These are phyloP conservation scores for Rhodomyrtus psidioides DNA, from an alignment of 441 rosid species.

Conservation along the genomic window DNA sequence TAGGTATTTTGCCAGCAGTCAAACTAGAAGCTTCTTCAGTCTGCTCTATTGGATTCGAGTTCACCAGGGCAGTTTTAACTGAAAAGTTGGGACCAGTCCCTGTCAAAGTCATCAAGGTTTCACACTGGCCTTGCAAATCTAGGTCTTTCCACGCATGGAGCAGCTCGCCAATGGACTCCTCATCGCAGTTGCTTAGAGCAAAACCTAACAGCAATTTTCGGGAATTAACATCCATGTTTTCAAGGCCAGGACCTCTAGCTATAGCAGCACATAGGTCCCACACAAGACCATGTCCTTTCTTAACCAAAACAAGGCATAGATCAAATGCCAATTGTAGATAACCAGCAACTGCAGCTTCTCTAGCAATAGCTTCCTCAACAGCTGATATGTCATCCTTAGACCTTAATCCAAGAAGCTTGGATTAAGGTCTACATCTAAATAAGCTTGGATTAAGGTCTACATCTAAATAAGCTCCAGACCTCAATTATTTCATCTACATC, in stretches of 20 bases:
- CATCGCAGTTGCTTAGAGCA: constrained; percentile 92
- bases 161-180: constrained; percentile 88
- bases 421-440: too few species aligned
- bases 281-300: constrained; percentile 87
- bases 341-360: constrained; percentile 98
- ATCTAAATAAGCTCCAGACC: too few species aligned
- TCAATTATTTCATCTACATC: constrained; percentile 91
- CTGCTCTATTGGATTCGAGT: constrained; percentile 22
- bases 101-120: constrained; percentile 48
- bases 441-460: too few species aligned
- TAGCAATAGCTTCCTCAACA: constrained; percentile 96
- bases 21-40: constrained; percentile 37
- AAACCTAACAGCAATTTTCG: constrained; percentile 85
- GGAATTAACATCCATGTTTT: constrained; percentile 74
- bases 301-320: constrained; percentile 77
- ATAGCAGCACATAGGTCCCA: constrained; percentile 99
- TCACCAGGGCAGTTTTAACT: constrained; percentile 20
- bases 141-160: constrained; percentile 98
- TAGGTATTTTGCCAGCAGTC: constrained; percentile 38
- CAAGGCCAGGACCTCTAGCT: constrained; percentile 97
- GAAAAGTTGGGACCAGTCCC: constrained; percentile 44
- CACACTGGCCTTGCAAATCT: constrained; percentile 85
- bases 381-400: constrained; percentile 70
- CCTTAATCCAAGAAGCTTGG: constrained; percentile 88
- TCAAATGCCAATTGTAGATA: constrained; percentile 98